Base-by-base conservation (phyloP, 441 rosid species). In the Flueggea neowawraea region DNA sequence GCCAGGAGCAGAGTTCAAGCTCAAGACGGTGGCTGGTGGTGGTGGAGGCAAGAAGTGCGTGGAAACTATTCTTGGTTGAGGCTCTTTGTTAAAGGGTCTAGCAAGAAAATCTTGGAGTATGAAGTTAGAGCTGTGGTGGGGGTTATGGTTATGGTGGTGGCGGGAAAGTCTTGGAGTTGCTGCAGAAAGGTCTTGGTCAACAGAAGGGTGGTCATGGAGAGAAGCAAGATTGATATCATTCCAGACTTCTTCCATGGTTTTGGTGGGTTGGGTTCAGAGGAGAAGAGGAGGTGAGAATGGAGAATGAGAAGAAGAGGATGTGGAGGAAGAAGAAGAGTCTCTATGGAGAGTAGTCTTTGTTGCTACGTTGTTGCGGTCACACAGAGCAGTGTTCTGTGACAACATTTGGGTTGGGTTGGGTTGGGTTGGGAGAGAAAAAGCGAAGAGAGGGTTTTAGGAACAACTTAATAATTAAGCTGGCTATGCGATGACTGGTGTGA, bases 181-280 rank as follows among this genome's bases (percentile, higher is more conserved):
- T 2, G 50, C 14, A 5, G 50, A 13, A 49, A 65, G 67, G 16
- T 62, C 77, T 15, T 60, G 47, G 5, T 60, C 59, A 52, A 75
- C 56, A n/a, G n/a, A n/a, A n/a, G n/a, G n/a, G 61, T 64, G 70
- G 54, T 64, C 72, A 31, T 71, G 73, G 43, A 80, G 76, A 9
- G 91, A 78, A 49, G 81, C 65, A 17, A 82, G 84, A 73, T 71
- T 87, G 31, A 90, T 84, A 62, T 85, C 91, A 28, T 82, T 84
- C 93, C 96, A 89, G 0, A 89, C 86, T 62, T 89, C 89, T 79
- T 86, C 96, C 93, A 86, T 89, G 75, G 85, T 75, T 67, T 56
- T 61, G 39, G 39, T 48, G 68, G 56, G 60, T 28, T 45, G n/a
- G n/a, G n/a, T n/a, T n/a, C n/a, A n/a, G n/a, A n/a, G n/a, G n/a